Evolutionary conservation across 768 basidiomycete genomes (phyloP), one percentile per base, ranked within the genome.

Genomic region (Atractiella rhizophila): DNA sequence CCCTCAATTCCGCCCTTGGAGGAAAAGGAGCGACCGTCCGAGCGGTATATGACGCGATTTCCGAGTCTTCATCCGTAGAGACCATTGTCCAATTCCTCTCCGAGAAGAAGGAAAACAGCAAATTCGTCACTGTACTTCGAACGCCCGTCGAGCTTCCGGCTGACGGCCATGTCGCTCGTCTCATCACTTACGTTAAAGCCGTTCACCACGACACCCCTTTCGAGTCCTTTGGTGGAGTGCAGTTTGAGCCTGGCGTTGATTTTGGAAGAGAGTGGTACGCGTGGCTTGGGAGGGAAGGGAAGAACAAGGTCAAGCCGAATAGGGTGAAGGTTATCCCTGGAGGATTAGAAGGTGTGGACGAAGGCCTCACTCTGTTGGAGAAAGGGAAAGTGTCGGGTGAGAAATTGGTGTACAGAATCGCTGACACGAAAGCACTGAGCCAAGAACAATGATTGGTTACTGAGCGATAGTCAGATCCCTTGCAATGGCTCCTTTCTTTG

Each of bases 381-480:
- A 10, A 49, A 35, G 42, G 44, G n/a, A 46, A 52, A 26, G 54
- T 52, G 11, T 40, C 27, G 12, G 51, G 45, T 7, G 46, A 47
- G 28, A 55, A 55, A 46, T 40, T 54, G 3, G 54, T 55, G 3
- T 54, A 48, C 36, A 32, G 49, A 16, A 47, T 55, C 30, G 36
- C 21, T 5, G 53, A 52, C 21, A 54, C n/a, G n/a, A n/a, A n/a
- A n/a, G n/a, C n/a, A n/a, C n/a, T n/a, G n/a, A n/a, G n/a, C n/a
- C n/a, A n/a, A n/a, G n/a, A n/a, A n/a, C n/a, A n/a, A n/a, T n/a
- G n/a, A n/a, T n/a, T n/a, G n/a, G n/a, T n/a, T n/a, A n/a, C n/a
- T n/a, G n/a, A n/a, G n/a, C n/a, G n/a, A n/a, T n/a, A n/a, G n/a
- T n/a, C n/a, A n/a, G n/a, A n/a, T n/a, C n/a, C n/a, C n/a, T n/a